A percentile compares a stretch with the other conserved stretches of the same genome.
Evolutionary conservation across 169 alveolate genomes (phyloP).

Genomic region (Cryptosporidium ryanae): DNA sequence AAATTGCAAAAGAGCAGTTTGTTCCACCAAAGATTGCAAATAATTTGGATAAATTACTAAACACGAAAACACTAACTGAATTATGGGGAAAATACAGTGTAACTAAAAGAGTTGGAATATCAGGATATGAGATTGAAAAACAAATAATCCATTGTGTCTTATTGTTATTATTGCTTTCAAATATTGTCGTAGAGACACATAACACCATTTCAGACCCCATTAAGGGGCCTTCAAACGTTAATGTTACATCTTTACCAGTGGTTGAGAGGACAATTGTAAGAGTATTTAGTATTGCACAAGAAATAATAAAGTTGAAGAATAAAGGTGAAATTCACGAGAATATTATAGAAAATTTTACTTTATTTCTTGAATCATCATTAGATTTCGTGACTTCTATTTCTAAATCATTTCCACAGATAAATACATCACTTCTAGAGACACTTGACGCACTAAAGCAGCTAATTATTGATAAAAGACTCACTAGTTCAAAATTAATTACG

Average conservation of each 20-base stretch:
- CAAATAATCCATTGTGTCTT: slow-evolving; percentile 55
- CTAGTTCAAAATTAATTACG: slow-evolving; percentile 1
- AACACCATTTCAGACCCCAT: not conserved
- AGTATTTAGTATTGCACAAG: slow-evolving; percentile 59
- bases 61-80: slow-evolving; percentile 9
- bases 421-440: slow-evolving; percentile 29
- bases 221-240: slow-evolving; percentile 1
- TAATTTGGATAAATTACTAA: slow-evolving; percentile 28
- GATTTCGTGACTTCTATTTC: slow-evolving; percentile 23
- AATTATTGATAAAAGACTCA: not conserved
- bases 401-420: slow-evolving; percentile 55
- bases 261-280: slow-evolving; percentile 60
- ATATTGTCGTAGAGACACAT: slow-evolving; percentile 12
- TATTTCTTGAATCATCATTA: slow-evolving; percentile 18
- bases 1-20: slow-evolving; percentile 17
- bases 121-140: slow-evolving; percentile 35
- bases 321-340: not conserved
- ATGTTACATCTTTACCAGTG: slow-evolving; percentile 46
- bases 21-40: slow-evolving; percentile 60
- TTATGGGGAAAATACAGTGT: slow-evolving; percentile 47
- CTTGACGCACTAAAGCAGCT: slow-evolving; percentile 33
- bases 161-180: slow-evolving; percentile 48
- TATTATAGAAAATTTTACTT: slow-evolving; percentile 10
- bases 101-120: not conserved
- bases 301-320: slow-evolving; percentile 27